These are phyloP conservation scores for Lachnellula occidentalis DNA, from an alignment of 2,329 filamentous ascomycete genomes.

Conservation along the genomic window DNA sequence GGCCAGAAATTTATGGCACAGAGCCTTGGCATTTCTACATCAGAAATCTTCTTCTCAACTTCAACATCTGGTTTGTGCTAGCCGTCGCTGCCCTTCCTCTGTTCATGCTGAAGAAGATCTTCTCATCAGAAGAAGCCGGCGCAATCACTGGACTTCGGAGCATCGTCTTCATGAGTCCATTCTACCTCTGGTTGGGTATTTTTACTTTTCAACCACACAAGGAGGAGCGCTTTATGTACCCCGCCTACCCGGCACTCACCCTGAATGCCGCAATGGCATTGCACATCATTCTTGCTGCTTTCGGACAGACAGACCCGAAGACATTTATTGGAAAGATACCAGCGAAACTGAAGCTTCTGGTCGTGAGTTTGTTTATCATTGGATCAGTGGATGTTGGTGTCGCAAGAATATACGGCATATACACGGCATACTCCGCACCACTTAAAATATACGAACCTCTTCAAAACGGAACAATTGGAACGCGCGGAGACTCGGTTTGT, in stretches of 20 bases:
- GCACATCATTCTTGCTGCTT: conserved; percentile 70
- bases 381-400: conserved; percentile 61
- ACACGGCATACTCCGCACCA: conserved; percentile 79
- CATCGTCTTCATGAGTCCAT: conserved; percentile 72
- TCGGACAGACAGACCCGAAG: conserved; percentile 66
- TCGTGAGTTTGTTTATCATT: conserved; percentile 56
- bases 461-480: conserved; percentile 46
- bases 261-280: conserved; percentile 82
- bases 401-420: conserved; percentile 68
- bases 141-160: conserved; percentile 69
- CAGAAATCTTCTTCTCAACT: conserved; percentile 86
- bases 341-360: conserved; percentile 63
- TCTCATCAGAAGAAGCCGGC: conserved; percentile 49
- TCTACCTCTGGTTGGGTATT: conserved; percentile 91
- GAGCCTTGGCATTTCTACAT: conserved; percentile 98
- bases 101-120: conserved; percentile 64
- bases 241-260: conserved; percentile 83
- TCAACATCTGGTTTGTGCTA: conserved; percentile 88
- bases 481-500: conserved; percentile 67
- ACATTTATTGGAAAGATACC: conserved; percentile 67
- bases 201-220: conserved; percentile 94
- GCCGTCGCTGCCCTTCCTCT: conserved; percentile 71
- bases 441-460: conserved; percentile 65
- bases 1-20: conserved; percentile 88
- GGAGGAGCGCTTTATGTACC: conserved; percentile 98